Percentiles rank a stretch among this genome's conserved stretches.
These are phyloP conservation scores for Closterium sp. DNA, from an alignment of 139 green algal species.

Conservation along the genomic window DNA sequence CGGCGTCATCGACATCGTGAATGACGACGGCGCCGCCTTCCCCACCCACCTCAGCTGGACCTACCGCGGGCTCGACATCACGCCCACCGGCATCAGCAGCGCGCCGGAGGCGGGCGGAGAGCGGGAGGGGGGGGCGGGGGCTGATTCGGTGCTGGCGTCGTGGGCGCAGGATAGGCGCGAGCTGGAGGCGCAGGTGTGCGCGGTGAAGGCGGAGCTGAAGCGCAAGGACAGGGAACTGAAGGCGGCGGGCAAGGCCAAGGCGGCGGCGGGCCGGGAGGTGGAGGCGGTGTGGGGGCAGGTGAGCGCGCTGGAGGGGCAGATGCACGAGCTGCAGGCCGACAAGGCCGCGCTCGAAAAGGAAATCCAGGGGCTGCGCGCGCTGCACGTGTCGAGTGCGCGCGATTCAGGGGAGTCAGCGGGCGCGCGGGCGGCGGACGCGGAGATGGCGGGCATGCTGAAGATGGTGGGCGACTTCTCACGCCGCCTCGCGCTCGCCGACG, in stretches of 20 bases:
- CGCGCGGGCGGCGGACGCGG: neutral
- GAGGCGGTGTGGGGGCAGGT: neutral
- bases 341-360: neutral
- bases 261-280: neutral
- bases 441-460: neutral
- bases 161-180: too few relatives aligned
- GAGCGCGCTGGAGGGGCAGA: neutral
- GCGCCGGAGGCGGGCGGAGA: neutral
- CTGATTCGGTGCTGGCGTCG: neutral
- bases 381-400: neutral
- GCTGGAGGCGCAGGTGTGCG: neutral
- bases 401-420: neutral
- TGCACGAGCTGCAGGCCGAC: neutral
- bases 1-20: neutral
- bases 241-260: neutral
- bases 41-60: neutral
- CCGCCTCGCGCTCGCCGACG: neutral
- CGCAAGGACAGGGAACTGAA: neutral
- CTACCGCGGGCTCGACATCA: neutral
- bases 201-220: neutral
- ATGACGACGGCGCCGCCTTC: neutral
- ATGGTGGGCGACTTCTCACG: neutral
- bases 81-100: neutral
- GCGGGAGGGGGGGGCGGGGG: neutral
- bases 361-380: neutral